Conservation (phyloP, 2,329 filamentous ascomycete species). For the Acrocalymma vagum region DNA sequence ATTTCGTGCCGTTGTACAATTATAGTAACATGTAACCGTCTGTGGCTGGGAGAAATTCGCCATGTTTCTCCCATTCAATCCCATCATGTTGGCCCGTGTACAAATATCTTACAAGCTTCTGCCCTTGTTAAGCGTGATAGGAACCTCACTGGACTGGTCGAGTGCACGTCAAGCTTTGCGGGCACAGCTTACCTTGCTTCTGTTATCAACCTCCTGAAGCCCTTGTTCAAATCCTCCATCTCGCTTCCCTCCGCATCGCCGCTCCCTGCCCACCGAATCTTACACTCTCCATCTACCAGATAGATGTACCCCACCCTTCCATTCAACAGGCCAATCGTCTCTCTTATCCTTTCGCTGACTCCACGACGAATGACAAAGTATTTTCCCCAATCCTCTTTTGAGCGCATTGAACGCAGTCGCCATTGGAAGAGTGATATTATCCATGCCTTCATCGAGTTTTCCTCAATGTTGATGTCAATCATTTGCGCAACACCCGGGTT, state of each 20-base stretch:
- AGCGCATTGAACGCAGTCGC: conserved; percentile 57
- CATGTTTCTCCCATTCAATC: too few species aligned
- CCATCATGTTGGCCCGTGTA: too few species aligned
- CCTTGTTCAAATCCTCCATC: conserved; percentile 71
- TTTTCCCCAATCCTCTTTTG: conserved; percentile 60
- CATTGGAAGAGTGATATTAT: conserved; percentile 64
- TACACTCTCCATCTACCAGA: conserved; percentile 84
- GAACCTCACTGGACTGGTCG: too few species aligned
- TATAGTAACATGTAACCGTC: conserved; percentile 36
- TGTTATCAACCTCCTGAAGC: conserved; percentile 66
- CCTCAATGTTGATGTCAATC: conserved; percentile 89
- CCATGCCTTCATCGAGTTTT: conserved; percentile 72
- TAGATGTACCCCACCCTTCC: conserved; percentile 94
- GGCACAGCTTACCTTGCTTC: conserved; percentile 22
- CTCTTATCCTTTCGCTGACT: conserved; percentile 63
- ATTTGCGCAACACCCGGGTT: conserved; percentile 70
- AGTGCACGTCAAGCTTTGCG: too few species aligned
- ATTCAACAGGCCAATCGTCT: conserved; percentile 77
- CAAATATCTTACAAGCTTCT: conserved; percentile 14
- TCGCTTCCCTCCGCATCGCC: conserved; percentile 72
- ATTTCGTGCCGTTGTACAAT: conserved; percentile 42
- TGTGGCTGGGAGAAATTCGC: too few species aligned
- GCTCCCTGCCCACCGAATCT: conserved; percentile 93
- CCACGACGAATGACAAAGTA: conserved; percentile 69
- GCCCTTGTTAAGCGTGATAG: not conserved